Conservation (phyloP, 2,329 filamentous ascomycete species). For the Simplicillium aogashimaense region DNA sequence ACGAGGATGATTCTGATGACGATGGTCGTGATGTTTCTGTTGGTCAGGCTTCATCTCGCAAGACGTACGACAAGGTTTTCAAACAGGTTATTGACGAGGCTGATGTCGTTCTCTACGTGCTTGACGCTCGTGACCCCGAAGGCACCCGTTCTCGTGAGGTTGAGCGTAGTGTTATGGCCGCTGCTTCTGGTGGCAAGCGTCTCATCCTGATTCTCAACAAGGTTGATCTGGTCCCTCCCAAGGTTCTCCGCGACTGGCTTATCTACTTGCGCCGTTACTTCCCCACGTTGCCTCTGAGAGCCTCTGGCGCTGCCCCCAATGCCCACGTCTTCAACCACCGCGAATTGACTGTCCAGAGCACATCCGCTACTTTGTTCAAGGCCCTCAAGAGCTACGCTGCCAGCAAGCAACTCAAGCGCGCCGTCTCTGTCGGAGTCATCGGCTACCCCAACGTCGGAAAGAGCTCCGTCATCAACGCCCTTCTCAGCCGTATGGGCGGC, state of each 20-base stretch:
- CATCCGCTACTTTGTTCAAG: constrained; percentile 74
- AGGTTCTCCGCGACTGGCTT: constrained; percentile 78
- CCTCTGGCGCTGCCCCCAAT: constrained; percentile 72
- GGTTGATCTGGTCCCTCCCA: constrained; percentile 79
- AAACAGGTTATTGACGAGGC: constrained; percentile 84
- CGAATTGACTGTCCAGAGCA: constrained; percentile 76
- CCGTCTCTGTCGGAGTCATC: constrained; percentile 85
- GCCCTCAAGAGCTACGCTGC: constrained; percentile 85
- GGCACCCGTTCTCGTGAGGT: constrained; percentile 85
- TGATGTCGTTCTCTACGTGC: constrained; percentile 85
- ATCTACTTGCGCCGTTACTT: constrained; percentile 78
- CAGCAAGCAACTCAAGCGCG: constrained; percentile 74
- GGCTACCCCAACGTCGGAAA: constrained; percentile 96
- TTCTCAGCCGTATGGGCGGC: constrained; percentile 66
- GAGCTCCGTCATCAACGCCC: constrained; percentile 90
- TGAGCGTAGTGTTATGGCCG: constrained; percentile 85
- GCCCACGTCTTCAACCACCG: constrained; percentile 90
- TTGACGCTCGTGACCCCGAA: constrained; percentile 85
- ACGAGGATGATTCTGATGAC: constrained; percentile 47
- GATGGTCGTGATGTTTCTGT: constrained; percentile 39
- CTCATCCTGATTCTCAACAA: constrained; percentile 92
- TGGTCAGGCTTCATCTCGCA: constrained; percentile 57
- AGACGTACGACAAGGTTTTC: constrained; percentile 91
- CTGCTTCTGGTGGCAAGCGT: constrained; percentile 71
- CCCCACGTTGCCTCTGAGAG: constrained; percentile 81